Evolutionary conservation across 164 flowering plant genomes (phyloP), one percentile per base, ranked within the genome.

Genomic region (Stephania yunnanensis): DNA sequence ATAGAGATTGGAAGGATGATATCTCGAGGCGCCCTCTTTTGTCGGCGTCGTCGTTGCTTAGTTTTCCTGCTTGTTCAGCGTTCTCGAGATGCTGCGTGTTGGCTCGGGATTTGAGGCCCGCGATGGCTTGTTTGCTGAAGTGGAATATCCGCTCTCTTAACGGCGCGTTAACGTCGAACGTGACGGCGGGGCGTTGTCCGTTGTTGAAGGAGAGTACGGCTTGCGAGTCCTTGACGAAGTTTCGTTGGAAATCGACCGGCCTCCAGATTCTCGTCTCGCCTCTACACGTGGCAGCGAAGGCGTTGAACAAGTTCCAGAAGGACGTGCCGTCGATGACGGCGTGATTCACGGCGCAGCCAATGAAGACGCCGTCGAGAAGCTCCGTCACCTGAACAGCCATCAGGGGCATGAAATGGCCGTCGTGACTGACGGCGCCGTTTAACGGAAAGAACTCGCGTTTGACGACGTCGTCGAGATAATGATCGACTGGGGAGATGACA

Each of bases 261-360:
- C 80, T 83, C 5, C 91, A 63, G 61, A 87, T 85, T 70, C 76
- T 81, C 75, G 69, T 80, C 0, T 36, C 82, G 0, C 87, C 92
- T 17, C 75, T 76, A 48, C 81, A 65, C 53, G 90, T 69, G 46
- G 86, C 95, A 0, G 97, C 96, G 76, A 89, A 90, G 0, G 90
- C 79, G 77, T 94, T 94, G 80, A 92, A 90, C 84, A 94, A 94
- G 73, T 94, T 90, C 98, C 98, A 94, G 74, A 92, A 90, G 1
- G 95, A 91, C 3, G 98, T 94, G 0, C 98, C 98, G 63, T 94
- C 98, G 1, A 85, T 81, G 10, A 92, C 92, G 15, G 97, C 82
- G 78, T 94, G 98, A 68, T 94, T 94, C 10, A 83, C 90, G 6
- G 94, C 76, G 79, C 87, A 84, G 3, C 96, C 97, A 50, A 94